Evolutionary conservation across 1,284 basidiomycete species (phyloP).

Genomic region (Inonotus hispidus): DNA sequence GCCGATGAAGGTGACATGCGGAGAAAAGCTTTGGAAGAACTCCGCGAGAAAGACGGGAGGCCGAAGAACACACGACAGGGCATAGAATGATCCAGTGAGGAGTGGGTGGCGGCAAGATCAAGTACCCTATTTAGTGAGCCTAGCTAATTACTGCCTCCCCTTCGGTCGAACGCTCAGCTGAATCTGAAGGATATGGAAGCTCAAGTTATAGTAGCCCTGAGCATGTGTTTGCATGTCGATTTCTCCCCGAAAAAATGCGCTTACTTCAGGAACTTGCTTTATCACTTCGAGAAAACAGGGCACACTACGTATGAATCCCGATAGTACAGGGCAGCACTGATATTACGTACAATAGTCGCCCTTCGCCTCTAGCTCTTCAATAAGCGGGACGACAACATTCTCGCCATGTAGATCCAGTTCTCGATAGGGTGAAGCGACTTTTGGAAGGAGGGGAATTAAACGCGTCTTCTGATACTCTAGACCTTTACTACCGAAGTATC

Average conservation of each 20-base stretch:
- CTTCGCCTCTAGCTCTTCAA: not conserved
- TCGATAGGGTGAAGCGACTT: not conserved
- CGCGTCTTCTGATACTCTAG: slow-evolving; percentile 24
- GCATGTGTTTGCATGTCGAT: too few species aligned
- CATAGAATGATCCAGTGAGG: not conserved
- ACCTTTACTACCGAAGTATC: slow-evolving; percentile 37
- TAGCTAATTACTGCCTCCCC: too few species aligned
- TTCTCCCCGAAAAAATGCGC: too few species aligned
- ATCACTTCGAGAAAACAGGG: too few species aligned
- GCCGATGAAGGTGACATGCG: slow-evolving; percentile 29
- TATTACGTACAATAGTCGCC: too few species aligned
- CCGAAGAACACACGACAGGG: not conserved
- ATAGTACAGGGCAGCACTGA: too few species aligned
- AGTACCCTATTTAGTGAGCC: too few species aligned
- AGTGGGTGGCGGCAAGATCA: not conserved
- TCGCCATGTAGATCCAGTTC: not conserved
- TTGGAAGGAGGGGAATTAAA: slow-evolving; percentile 25
- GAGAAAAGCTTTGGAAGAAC: slow-evolving; percentile 22
- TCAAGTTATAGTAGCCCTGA: too few species aligned
- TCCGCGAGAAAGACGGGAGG: not conserved
- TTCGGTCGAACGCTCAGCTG: too few species aligned
- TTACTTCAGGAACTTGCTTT: too few species aligned
- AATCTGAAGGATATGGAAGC: too few species aligned
- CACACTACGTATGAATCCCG: too few species aligned
- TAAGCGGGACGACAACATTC: not conserved